phyloP scores from a whole-genome alignment of 345 rosid species.

The Conringia planisiliqua region DNA sequence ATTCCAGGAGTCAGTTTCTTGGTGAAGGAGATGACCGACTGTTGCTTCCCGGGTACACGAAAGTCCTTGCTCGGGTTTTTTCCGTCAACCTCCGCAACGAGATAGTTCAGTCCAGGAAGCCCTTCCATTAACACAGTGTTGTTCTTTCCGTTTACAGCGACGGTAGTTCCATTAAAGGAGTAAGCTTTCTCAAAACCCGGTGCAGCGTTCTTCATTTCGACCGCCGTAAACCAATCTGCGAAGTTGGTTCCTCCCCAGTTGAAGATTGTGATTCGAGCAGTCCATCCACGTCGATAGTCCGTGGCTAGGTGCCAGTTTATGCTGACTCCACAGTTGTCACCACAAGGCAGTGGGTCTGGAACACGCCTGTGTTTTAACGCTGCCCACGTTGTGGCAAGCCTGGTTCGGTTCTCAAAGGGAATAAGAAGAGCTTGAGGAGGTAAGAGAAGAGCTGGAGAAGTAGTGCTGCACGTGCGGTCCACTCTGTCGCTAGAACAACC shows the following conservation, averaged over 20 bases:
- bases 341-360: conserved; percentile 82
- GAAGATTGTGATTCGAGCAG: conserved; percentile 82
- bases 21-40: conserved; percentile 78
- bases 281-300: conserved; percentile 80
- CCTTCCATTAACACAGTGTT: conserved; percentile 79
- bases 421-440: conserved; percentile 81
- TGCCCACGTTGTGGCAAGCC: conserved; percentile 66
- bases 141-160: conserved; percentile 44
- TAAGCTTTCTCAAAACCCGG: conserved; percentile 73
- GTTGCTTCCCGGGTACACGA: conserved; percentile 88
- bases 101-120: conserved; percentile 69
- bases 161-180: conserved; percentile 66
- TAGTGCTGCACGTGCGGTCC: conserved; percentile 60
- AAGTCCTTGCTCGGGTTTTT: conserved; percentile 57
- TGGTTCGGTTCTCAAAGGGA: conserved; percentile 81
- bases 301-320: conserved; percentile 85
- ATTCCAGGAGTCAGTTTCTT: conserved; percentile 73
- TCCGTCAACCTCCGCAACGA: conserved; percentile 62
- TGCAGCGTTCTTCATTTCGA: conserved; percentile 59
- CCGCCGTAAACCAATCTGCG: conserved; percentile 87
- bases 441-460: conserved; percentile 66
- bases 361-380: conserved; percentile 46
- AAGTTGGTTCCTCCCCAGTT: conserved; percentile 79
- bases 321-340: conserved; percentile 89
- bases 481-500: conserved; percentile 48